Conservation (phyloP, 2,329 filamentous ascomycete genomes). For the Fusarium nisikadoi region DNA sequence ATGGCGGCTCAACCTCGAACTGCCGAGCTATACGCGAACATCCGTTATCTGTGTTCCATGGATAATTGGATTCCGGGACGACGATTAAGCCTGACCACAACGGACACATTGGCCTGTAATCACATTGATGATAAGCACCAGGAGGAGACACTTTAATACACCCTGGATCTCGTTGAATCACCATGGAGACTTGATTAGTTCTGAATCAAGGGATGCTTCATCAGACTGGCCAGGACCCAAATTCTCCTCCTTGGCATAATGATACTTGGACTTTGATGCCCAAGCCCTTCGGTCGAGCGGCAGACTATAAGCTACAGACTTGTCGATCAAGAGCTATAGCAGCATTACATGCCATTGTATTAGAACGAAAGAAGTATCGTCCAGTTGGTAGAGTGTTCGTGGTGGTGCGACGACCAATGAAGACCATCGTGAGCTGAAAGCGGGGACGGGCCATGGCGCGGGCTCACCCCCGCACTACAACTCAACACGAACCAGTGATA, state of each 20-base stretch:
- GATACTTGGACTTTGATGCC: background rate
- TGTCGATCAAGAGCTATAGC: background rate
- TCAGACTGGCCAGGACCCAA: background rate
- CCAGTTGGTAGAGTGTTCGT: background rate
- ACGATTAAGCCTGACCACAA: background rate
- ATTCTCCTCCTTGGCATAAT: background rate
- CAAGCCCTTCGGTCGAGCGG: slow-evolving; percentile 8
- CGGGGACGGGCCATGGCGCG: slow-evolving; percentile 13
- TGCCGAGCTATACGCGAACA: background rate
- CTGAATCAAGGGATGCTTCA: background rate
- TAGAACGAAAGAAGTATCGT: too few relatives aligned
- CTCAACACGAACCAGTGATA: background rate
- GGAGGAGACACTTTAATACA: rapidly evolving
- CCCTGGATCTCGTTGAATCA: rapidly evolving
- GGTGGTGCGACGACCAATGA: background rate
- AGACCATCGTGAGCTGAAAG: background rate
- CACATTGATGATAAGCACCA: background rate
- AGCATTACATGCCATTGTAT: background rate
- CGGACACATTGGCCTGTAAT: background rate
- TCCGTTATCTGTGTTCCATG: background rate
- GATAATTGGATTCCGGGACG: background rate
- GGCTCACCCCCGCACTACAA: slow-evolving; percentile 18
- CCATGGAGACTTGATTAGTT: background rate
- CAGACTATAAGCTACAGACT: background rate
- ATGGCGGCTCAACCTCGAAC: background rate